A percentile compares a stretch with the other conserved stretches of the same genome.
phyloP scores from a whole-genome alignment of 2,329 filamentous ascomycete species.

The Aureobasidium sp. region DNA sequence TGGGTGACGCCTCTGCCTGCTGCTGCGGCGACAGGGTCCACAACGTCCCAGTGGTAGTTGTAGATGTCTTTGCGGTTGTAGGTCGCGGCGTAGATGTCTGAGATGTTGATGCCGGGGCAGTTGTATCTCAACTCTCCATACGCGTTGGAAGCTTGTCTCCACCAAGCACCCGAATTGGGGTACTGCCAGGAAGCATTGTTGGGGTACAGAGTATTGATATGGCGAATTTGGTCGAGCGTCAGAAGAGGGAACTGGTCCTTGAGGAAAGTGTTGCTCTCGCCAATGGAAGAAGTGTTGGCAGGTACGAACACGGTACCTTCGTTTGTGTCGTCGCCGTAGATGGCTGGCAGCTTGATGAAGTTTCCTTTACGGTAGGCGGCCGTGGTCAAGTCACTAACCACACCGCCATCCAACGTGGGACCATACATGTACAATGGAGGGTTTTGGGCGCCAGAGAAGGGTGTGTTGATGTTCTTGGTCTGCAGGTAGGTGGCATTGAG shows the following conservation, averaged over 20 bases:
- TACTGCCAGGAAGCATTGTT: constrained; percentile 29
- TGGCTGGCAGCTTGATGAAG: constrained; percentile 45
- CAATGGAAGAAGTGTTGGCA: constrained; percentile 35
- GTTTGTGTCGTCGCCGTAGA: constrained; percentile 51
- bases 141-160: constrained; percentile 48
- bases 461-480: constrained; percentile 35
- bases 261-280: constrained; percentile 47
- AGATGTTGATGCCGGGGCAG: constrained; percentile 53
- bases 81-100: constrained; percentile 26
- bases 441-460: constrained; percentile 35
- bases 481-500: constrained; percentile 39
- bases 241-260: constrained; percentile 51
- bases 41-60: constrained; percentile 55
- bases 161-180: constrained; percentile 44
- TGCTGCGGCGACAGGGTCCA: constrained; percentile 46
- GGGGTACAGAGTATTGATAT: constrained; percentile 48
- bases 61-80: neutral
- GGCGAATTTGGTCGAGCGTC: constrained; percentile 39
- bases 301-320: constrained; percentile 58
- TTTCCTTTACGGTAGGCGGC: constrained; percentile 39
- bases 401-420: constrained; percentile 42
- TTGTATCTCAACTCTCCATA: constrained; percentile 60
- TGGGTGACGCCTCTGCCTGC: constrained; percentile 58
- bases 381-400: constrained; percentile 44
- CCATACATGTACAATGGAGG: constrained; percentile 44